phyloP scores from a whole-genome alignment of 2,329 filamentous ascomycete species.

The Neopestalotiopsis clavispora region DNA sequence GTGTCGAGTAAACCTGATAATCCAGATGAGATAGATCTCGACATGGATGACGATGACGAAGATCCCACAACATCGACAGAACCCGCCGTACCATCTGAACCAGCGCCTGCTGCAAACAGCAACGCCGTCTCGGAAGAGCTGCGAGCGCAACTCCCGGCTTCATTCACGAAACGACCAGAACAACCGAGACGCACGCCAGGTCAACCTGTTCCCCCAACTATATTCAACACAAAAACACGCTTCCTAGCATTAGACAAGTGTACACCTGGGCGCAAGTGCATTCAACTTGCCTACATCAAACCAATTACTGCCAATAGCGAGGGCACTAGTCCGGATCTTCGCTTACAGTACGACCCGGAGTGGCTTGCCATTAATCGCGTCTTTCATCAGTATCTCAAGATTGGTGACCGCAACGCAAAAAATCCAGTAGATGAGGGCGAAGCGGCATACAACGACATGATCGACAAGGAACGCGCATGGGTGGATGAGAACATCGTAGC shows the following conservation, averaged over 20 bases:
- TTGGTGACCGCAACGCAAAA: conserved; percentile 63
- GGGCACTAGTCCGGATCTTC: conserved; percentile 38
- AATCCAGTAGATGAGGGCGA: conserved; percentile 70
- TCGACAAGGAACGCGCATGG: conserved; percentile 78
- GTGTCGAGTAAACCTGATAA: conserved; percentile 46
- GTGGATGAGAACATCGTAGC: conserved; percentile 76
- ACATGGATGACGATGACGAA: conserved; percentile 54
- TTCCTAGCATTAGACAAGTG: conserved; percentile 96
- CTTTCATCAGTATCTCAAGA: conserved; percentile 68
- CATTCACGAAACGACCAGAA: conserved; percentile 61
- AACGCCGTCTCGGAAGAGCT: conserved; percentile 64
- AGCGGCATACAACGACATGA: conserved; percentile 67
- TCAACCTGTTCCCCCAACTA: conserved; percentile 70
- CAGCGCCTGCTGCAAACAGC: conserved; percentile 3
- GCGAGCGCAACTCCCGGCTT: conserved; percentile 76
- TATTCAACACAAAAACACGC: conserved; percentile 78
- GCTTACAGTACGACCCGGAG: conserved; percentile 84
- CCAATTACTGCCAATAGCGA: conserved; percentile 41
- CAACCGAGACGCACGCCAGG: conserved; percentile 49
- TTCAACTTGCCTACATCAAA: conserved; percentile 75
- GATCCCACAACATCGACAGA: background rate
- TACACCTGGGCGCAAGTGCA: conserved; percentile 76
- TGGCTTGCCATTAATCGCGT: conserved; percentile 93
- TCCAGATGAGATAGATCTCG: conserved; percentile 73
- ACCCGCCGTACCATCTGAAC: conserved; percentile 11